Evolutionary conservation across 345 rosid genomes (phyloP), one percentile per base, ranked within the genome.

Genomic region (Populus davidiana): DNA sequence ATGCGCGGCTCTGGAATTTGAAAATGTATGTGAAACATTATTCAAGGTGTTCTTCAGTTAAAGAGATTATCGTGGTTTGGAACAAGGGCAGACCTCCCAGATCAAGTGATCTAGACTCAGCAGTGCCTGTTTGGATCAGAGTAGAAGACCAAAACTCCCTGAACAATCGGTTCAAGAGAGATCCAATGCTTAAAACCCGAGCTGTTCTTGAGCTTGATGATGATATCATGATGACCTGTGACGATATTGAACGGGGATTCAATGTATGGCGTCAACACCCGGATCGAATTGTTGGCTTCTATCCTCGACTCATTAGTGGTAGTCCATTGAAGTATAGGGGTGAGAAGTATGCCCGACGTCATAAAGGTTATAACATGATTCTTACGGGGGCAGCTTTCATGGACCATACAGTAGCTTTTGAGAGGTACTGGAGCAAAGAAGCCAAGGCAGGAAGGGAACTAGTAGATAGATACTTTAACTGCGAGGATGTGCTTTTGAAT

Each of bases 1-100:
- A 92, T 44, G 95, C 99, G 62, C 99, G 99, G 50, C 90, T 94
- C 21, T 96, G 99, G 99, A 96, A 96, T 85, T 82, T 96, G 86
- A 96, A 92, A 81, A 88, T 96, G 97, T 94, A 88, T 44, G 89
- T 92, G 52, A 91, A 88, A 78, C 99, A 92, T 82, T 96, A 96
- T 82, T 96, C 99, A 4, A 91, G 92, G 74, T 96, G 99, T 65
- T 72, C 99, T 72, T 96, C 99, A 0, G 99, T 96, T 47, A 91
- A 86, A 77, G 99, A 96, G 87, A 96, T 96, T 20, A 87, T 94
- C 17, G 95, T 96, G 71, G 94, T 96, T 38, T 96, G 99, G 99
- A 96, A 96, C 91, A 96, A 89, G 86, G 99, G 99, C 18, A 71
- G 59, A 2, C 94, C 97, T 70, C 99, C 98, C 0, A 27, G 85